A percentile compares a stretch with the other conserved stretches of the same genome.
phyloP scores from a whole-genome alignment of 75 land plant genomes.

The Gnetum montanum region DNA sequence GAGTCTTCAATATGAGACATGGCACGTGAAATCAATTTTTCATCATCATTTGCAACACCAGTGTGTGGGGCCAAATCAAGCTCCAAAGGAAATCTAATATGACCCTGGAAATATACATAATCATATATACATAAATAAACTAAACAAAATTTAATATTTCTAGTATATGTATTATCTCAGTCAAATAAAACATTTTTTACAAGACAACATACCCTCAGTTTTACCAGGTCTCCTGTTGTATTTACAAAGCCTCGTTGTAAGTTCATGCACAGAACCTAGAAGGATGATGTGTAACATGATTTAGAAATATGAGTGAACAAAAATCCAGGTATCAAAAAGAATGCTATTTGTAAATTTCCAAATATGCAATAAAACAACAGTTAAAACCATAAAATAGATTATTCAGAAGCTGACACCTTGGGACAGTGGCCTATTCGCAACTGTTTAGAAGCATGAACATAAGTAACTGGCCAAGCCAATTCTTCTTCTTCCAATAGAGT shows the following conservation, averaged over 20 bases:
- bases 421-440: slow-evolving; percentile 61
- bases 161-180: too few relatives aligned
- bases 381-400: too few relatives aligned
- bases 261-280: slow-evolving; percentile 80
- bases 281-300: not conserved
- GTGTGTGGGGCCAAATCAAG: slow-evolving; percentile 61
- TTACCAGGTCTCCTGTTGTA: slow-evolving; percentile 43
- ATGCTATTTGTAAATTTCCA: not conserved
- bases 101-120: slow-evolving; percentile 64
- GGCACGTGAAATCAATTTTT: slow-evolving; percentile 7
- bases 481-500: slow-evolving; percentile 22
- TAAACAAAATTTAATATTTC: too few relatives aligned
- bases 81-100: slow-evolving; percentile 52
- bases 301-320: not conserved
- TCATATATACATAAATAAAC: not conserved
- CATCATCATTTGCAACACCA: slow-evolving; percentile 18
- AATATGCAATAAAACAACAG: too few relatives aligned
- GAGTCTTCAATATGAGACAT: slow-evolving; percentile 9
- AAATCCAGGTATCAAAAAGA: not conserved
- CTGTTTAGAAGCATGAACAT: slow-evolving; percentile 49
- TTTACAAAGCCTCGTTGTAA: slow-evolving; percentile 54
- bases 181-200: too few relatives aligned
- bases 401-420: too few relatives aligned
- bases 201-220: slow-evolving; percentile 45
- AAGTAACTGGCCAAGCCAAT: slow-evolving; percentile 40